Evolutionary conservation across 164 flowering plant genomes (phyloP), one percentile per base, ranked within the genome.

Genomic region (Malania oleifera): DNA sequence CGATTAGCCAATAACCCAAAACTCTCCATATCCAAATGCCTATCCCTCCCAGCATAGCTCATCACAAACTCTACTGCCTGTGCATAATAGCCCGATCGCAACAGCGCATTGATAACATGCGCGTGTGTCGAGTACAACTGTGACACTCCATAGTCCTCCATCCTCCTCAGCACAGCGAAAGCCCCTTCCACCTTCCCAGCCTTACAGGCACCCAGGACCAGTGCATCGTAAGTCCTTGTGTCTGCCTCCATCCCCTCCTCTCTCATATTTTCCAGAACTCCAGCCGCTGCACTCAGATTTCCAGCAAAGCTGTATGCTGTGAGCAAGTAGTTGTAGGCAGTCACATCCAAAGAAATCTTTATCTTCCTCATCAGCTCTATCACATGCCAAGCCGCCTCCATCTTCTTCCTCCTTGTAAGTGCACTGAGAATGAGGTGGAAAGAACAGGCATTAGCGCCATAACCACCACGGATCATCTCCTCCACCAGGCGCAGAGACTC

Each of bases 151-250:
- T 71, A 79, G 15, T 74, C 85, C 67, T 50, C 75, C 85, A 80
- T 76, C 67, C 77, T 70, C 76, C 88, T 65, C 72, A 82, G 19
- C 39, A 87, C 12, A 66, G 27, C 63, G 60, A 84, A 0, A 19
- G 80, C 85, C 24, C 71, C 85, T 40, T 77, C 88, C 49, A 84
- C 60, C 29, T 61, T 81, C 71, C 83, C 86, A 15, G 67, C 75
- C 59, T 53, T 76, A 38, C 89, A 81, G 52, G 85, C 80, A 25
- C 88, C 83, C 45, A 84, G 19, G 28, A 84, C 86, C 70, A 84
- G 63, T 18, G 86, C 86, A 62, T 84, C 95, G 66, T 71, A 82
- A 1, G 90, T 79, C 38, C 76, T 70, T 10, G 77, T 0, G 52
- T 82, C 82, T n/a, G 68, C 75, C 51, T 18, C 54, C 62, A 87